Conservation (phyloP, 2,329 filamentous ascomycete genomes). For the Beauveria medogensis region DNA sequence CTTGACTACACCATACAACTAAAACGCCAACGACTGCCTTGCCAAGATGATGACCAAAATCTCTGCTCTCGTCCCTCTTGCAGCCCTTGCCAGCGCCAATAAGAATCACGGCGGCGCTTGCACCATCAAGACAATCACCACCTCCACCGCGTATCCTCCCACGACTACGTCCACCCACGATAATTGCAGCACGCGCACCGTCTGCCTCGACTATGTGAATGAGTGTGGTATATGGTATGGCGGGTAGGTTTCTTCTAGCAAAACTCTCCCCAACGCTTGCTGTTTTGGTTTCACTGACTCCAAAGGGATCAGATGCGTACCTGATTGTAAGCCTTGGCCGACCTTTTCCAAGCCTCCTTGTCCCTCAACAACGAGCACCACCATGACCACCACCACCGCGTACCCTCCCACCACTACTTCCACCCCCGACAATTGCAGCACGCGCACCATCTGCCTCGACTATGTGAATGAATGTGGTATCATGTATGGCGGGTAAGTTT, state of each 20-base stretch:
- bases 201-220: slow-evolving; percentile 20
- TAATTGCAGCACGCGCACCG: slow-evolving; percentile 19
- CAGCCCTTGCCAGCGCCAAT: slow-evolving; percentile 9
- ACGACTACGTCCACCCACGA: slow-evolving; percentile 2
- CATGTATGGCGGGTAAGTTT: slow-evolving; percentile 18
- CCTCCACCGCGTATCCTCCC: not conserved
- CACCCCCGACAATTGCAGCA: slow-evolving; percentile 17
- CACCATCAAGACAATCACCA: slow-evolving; percentile 15
- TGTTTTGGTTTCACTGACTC: not conserved
- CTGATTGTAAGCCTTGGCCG: slow-evolving; percentile 17
- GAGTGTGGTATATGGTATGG: slow-evolving; percentile 19
- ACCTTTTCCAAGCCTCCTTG: slow-evolving; percentile 14
- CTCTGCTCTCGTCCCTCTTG: not conserved
- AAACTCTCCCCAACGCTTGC: not conserved
- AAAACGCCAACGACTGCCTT: too few relatives aligned
- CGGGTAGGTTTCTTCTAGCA: slow-evolving; percentile 14
- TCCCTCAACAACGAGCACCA: slow-evolving; percentile 1
- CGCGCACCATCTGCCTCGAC: slow-evolving; percentile 20
- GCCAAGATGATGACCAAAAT: slow-evolving; percentile 1
- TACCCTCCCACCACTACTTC: not conserved
- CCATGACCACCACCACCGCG: slow-evolving; percentile 10
- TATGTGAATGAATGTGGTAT: slow-evolving; percentile 18
- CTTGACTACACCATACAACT: not conserved
- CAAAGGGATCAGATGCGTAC: slow-evolving; percentile 15
- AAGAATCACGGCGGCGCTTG: not conserved